Evolutionary conservation across 2,329 filamentous ascomycete species (phyloP).

Genomic region (Fusarium subtropicale): DNA sequence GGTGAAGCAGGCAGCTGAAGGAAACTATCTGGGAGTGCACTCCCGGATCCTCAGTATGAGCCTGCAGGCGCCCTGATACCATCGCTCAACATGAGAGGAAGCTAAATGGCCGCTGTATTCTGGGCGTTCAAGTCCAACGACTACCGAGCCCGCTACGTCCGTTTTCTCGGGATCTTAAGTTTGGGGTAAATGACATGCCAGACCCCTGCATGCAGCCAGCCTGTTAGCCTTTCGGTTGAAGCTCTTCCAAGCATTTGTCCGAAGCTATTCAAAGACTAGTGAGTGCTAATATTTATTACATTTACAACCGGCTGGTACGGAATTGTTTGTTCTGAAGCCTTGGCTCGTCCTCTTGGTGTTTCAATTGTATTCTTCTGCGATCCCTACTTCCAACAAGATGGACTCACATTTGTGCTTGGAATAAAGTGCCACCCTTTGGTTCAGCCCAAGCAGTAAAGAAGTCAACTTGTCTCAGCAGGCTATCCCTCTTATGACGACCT

Average conservation of each 20-base stretch:
- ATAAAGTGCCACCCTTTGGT: background rate
- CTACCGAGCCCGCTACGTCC: conserved; percentile 33
- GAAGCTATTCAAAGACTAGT: conserved; percentile 5
- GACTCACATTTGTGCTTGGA: background rate
- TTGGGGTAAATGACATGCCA: conserved; percentile 25
- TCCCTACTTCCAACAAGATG: background rate
- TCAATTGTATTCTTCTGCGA: background rate
- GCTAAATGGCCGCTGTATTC: conserved; percentile 4
- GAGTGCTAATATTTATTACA: background rate
- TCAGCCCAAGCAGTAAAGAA: conserved; percentile 1
- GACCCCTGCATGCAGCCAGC: conserved; percentile 28
- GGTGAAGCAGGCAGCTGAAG: background rate
- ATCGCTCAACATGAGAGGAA: conserved; percentile 10
- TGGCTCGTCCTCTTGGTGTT: background rate
- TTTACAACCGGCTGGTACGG: background rate
- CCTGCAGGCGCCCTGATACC: background rate
- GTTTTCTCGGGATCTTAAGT: conserved; percentile 13
- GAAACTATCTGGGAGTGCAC: background rate
- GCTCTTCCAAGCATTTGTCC: background rate
- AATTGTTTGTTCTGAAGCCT: background rate
- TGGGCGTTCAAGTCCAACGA: conserved; percentile 14
- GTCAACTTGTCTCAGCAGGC: background rate
- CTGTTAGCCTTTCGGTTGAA: conserved; percentile 5
- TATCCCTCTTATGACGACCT: conserved; percentile 7
- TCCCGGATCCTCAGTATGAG: background rate